A percentile compares a stretch with the other conserved stretches of the same genome.
Evolutionary conservation across 345 rosid species (phyloP).

Genomic region (Citrus mangshanensis): DNA sequence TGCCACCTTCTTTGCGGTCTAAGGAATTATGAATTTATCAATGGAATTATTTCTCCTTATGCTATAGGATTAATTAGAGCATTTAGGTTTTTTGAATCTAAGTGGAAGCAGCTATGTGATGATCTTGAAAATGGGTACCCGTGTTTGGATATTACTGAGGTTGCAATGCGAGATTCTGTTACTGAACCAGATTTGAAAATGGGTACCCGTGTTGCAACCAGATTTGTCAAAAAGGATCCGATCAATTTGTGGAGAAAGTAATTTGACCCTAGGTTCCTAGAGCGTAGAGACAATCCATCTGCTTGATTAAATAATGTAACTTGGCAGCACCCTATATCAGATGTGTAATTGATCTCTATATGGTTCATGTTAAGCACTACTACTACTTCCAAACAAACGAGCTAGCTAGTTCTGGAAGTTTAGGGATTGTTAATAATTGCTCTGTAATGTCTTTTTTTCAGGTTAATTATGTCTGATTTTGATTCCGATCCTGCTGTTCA

Average conservation of each 20-base stretch:
- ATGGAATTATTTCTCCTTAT: constrained; percentile 41
- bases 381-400: too few species aligned
- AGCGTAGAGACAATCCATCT: too few species aligned
- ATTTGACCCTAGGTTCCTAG: background rate
- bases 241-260: constrained; percentile 26
- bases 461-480: too few species aligned
- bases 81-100: constrained; percentile 32
- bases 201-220: constrained; percentile 4
- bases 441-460: too few species aligned
- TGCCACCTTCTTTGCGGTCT: constrained; percentile 55
- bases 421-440: too few species aligned
- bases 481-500: too few species aligned
- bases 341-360: too few species aligned
- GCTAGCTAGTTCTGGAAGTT: too few species aligned
- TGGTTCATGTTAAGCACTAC: too few species aligned
- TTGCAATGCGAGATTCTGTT: constrained; percentile 37
- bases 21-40: constrained; percentile 29
- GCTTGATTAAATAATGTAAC: too few species aligned
- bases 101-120: constrained; percentile 42
- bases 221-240: constrained; percentile 34
- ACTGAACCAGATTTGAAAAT: constrained; percentile 13
- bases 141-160: constrained; percentile 25
- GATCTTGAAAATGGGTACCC: constrained; percentile 41
- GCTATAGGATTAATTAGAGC: constrained; percentile 36
- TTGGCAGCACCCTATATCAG: too few species aligned